These are phyloP conservation scores for Aegilops speltoides DNA, from an alignment of 176 grass and related monocot genomes.

Conservation along the genomic window DNA sequence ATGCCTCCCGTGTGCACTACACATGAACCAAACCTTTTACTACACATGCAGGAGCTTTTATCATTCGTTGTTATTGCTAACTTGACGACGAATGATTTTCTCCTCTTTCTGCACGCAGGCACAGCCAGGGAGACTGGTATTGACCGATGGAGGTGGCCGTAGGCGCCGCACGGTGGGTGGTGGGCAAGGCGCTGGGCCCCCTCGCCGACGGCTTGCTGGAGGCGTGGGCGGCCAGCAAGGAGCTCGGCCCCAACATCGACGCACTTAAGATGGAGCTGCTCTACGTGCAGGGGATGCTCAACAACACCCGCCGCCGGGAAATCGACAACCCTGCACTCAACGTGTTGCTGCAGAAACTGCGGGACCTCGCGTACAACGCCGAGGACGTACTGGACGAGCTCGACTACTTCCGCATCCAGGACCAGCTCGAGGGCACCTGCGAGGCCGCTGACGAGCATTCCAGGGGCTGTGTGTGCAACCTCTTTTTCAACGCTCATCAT, in stretches of 20 bases:
- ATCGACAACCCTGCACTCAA: background rate
- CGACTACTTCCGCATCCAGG: slow-evolving; percentile 33
- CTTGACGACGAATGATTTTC: too few species aligned
- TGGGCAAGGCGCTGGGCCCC: background rate
- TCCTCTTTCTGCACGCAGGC: too few species aligned
- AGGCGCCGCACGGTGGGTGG: background rate
- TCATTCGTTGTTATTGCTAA: too few species aligned
- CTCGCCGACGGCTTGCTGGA: background rate
- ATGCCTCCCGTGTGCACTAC: too few species aligned
- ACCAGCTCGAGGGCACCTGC: background rate
- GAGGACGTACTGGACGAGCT: slow-evolving; percentile 25
- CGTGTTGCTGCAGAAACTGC: background rate
- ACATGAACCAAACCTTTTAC: too few species aligned
- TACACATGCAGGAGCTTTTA: too few species aligned
- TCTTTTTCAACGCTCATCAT: background rate
- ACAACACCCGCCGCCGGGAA: background rate
- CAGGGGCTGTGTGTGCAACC: background rate
- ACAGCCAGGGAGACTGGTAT: too few species aligned
- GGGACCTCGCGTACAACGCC: background rate
- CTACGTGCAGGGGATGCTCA: background rate
- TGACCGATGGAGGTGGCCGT: background rate
- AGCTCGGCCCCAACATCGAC: slow-evolving; percentile 5
- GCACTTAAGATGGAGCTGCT: slow-evolving; percentile 19
- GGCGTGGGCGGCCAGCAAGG: background rate
- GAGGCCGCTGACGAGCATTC: background rate